Evolutionary conservation across 2,329 filamentous ascomycete genomes (phyloP).

Genomic region (Xylariomycetidae sp.): DNA sequence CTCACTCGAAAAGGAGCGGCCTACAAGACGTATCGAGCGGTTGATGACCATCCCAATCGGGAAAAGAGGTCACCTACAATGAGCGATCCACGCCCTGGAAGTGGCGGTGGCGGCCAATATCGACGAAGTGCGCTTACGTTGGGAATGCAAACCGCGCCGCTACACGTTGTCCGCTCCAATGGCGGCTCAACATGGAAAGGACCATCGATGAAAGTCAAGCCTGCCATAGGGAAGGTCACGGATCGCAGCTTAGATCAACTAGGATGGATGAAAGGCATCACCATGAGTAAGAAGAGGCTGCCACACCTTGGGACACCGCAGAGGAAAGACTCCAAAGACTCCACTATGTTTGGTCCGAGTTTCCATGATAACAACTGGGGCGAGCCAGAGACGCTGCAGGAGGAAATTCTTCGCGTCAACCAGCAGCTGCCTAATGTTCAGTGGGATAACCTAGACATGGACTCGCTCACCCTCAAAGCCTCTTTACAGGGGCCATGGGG

Average conservation of each 20-base stretch:
- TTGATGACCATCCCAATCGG: conserved; percentile 53
- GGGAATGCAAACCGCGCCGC: conserved; percentile 41
- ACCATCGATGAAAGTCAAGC: conserved; percentile 56
- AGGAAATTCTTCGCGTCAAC: conserved; percentile 60
- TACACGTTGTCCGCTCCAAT: conserved; percentile 29
- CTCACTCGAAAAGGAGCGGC: conserved; percentile 77
- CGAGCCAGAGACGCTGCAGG: conserved; percentile 58
- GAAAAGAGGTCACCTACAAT: conserved; percentile 59
- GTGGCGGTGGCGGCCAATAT: conserved; percentile 33
- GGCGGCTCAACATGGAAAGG: conserved; percentile 44
- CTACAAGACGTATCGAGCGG: conserved; percentile 80
- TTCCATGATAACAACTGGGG: conserved; percentile 55
- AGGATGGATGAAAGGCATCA: conserved; percentile 66
- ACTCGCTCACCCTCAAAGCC: conserved; percentile 52
- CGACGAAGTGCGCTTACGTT: conserved; percentile 40
- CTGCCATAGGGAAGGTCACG: conserved; percentile 32
- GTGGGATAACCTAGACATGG: conserved; percentile 62
- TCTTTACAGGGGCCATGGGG: conserved; percentile 64
- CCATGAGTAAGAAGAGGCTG: conserved; percentile 53
- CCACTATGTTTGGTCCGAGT: conserved; percentile 45
- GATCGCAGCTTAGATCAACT: conserved; percentile 55
- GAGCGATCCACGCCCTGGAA: conserved; percentile 52
- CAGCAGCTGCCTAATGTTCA: conserved; percentile 59
- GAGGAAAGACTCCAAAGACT: conserved; percentile 48
- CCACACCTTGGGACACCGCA: conserved; percentile 37